A percentile compares a stretch with the other conserved stretches of the same genome.
These are phyloP conservation scores for Dioscorea zingiberensis DNA, from an alignment of 106 monocot species.

Conservation along the genomic window DNA sequence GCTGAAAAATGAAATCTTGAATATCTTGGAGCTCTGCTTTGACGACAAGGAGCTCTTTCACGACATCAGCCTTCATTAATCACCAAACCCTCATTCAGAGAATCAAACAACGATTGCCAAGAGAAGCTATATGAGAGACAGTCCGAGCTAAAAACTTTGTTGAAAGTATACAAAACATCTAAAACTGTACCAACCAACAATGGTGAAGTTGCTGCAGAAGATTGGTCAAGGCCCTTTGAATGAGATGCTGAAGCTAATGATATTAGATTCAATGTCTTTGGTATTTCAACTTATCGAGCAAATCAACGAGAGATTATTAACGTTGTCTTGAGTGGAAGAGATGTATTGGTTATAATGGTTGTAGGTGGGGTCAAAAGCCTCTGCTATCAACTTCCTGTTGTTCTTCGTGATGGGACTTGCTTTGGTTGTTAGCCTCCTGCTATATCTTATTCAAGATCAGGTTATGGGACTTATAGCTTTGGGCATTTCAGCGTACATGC, in stretches of 20 bases:
- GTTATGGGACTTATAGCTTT: slow-evolving; percentile 90
- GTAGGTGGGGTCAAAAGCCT: slow-evolving; percentile 97
- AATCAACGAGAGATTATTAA: too few species aligned
- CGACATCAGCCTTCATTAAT: too few species aligned
- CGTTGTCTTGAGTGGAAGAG: too few species aligned
- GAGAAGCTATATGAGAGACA: slow-evolving; percentile 61
- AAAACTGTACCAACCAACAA: slow-evolving; percentile 10
- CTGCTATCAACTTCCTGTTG: slow-evolving; percentile 95
- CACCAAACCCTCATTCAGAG: too few species aligned
- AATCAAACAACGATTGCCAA: too few species aligned
- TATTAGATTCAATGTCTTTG: too few species aligned
- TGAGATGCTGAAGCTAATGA: slow-evolving; percentile 85
- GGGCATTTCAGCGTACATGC: too few species aligned
- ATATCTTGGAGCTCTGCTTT: too few species aligned
- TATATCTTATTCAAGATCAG: slow-evolving; percentile 98
- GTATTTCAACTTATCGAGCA: too few species aligned
- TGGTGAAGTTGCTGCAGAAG: slow-evolving; percentile 17
- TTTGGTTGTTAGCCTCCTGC: slow-evolving; percentile 89
- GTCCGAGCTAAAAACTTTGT: slow-evolving; percentile 58
- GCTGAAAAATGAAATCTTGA: too few species aligned
- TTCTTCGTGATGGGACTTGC: slow-evolving; percentile 74
- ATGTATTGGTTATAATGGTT: slow-evolving; percentile 98
- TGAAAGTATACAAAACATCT: slow-evolving; percentile 44
- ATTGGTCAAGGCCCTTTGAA: slow-evolving; percentile 83
- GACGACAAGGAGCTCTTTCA: too few species aligned